Evolutionary conservation across 805 yeast species (phyloP).

Genomic region (Torulaspora delbrueckii): DNA sequence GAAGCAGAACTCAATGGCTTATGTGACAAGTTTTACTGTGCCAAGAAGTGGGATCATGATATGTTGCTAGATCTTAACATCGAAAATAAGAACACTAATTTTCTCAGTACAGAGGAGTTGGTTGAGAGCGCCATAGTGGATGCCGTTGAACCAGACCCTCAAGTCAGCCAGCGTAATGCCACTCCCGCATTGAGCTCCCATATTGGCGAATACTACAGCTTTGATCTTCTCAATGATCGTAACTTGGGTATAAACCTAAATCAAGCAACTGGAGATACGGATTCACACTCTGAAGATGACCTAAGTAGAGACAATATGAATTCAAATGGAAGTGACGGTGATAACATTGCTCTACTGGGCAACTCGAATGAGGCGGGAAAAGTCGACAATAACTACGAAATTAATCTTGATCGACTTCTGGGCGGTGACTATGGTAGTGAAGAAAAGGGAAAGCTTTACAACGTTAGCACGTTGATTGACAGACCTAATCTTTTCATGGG

Average conservation of each 20-base stretch:
- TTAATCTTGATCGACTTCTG: conserved; percentile 13
- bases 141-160: conserved; percentile 33
- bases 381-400: conserved; percentile 10
- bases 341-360: conserved; percentile 1
- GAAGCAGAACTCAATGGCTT: conserved; percentile 40
- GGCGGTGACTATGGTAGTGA: conserved; percentile 9
- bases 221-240: conserved; percentile 14
- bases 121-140: conserved; percentile 57
- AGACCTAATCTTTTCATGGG: conserved; percentile 25
- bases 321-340: background rate
- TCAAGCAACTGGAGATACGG: conserved; percentile 9
- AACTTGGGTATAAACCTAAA: conserved; percentile 10
- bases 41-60: conserved; percentile 54
- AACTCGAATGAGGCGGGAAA: conserved; percentile 1
- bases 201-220: conserved; percentile 5
- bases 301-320: background rate
- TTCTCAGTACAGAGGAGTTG: conserved; percentile 55
- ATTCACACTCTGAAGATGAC: conserved; percentile 4
- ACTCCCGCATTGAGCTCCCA: conserved; percentile 3
- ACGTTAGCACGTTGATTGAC: conserved; percentile 32
- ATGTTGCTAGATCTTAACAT: conserved; percentile 47
- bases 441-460: conserved; percentile 9
- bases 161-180: conserved; percentile 2
- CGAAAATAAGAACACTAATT: conserved; percentile 42
- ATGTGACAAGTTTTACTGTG: conserved; percentile 47